phyloP scores from a whole-genome alignment of 163 green algal species.

The Chloroidium sp. region DNA sequence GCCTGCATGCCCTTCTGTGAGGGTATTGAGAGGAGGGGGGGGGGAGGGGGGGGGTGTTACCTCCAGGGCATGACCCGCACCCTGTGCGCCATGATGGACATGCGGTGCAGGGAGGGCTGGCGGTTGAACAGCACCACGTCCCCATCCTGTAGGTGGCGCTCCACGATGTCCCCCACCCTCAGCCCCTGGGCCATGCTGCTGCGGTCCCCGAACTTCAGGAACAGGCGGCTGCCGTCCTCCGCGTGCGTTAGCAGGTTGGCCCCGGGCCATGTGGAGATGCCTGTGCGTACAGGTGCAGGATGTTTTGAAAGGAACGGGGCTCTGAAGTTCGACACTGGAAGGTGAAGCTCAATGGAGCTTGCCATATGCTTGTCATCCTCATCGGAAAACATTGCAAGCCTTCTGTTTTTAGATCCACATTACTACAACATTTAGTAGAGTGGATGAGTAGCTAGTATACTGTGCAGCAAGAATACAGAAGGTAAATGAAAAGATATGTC shows the following conservation, averaged over 20 bases:
- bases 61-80: conserved; percentile 49
- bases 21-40: not conserved
- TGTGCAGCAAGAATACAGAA: too few relatives aligned
- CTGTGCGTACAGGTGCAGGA: conserved; percentile 13
- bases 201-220: conserved; percentile 84
- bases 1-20: conserved; percentile 5
- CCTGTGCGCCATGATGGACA: conserved; percentile 87
- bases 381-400: too few relatives aligned
- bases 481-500: too few relatives aligned
- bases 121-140: conserved; percentile 99
- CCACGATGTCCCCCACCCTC: conserved; percentile 84
- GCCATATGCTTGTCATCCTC: too few relatives aligned
- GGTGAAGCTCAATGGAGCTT: too few relatives aligned
- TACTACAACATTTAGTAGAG: too few relatives aligned
- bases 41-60: conserved; percentile 1
- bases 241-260: conserved; percentile 81
- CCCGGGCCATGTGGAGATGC: conserved; percentile 66
- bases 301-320: not conserved
- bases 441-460: too few relatives aligned
- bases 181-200: conserved; percentile 74
- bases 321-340: not conserved
- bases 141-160: conserved; percentile 91
- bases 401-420: too few relatives aligned
- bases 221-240: conserved; percentile 37
- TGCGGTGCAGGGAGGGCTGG: conserved; percentile 87